phyloP scores from a whole-genome alignment of 495 filamentous ascomycete genomes.

The Pyronema domesticum region DNA sequence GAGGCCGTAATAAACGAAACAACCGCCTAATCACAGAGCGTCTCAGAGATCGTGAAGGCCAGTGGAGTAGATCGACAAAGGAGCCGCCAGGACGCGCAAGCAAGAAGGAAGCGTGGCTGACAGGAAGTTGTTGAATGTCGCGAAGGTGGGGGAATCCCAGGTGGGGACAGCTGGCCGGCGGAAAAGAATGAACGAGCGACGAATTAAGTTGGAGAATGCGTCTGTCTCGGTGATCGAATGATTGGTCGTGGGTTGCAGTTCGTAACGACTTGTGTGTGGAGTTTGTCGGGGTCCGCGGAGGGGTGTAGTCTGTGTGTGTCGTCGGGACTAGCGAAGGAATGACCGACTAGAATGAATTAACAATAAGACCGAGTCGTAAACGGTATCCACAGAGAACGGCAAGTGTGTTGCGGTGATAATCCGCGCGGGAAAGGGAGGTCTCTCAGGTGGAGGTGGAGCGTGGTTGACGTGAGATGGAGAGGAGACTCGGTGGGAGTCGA shows the following conservation, averaged over 20 bases:
- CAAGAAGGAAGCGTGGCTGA: background rate
- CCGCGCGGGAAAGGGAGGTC: background rate
- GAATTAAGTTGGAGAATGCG: background rate
- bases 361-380: background rate
- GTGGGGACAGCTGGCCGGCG: background rate
- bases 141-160: background rate
- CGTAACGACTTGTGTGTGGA: background rate
- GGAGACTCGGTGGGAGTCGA: background rate
- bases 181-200: constrained; percentile 2
- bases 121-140: background rate
- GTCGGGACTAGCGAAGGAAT: background rate
- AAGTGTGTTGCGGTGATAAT: background rate
- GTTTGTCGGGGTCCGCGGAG: background rate
- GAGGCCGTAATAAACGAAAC: background rate
- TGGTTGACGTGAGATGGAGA: background rate
- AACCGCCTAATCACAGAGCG: background rate
- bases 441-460: background rate
- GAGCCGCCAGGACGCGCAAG: background rate
- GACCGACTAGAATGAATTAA: background rate
- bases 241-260: background rate
- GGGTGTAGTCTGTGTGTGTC: background rate
- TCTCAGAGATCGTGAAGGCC: background rate
- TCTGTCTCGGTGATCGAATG: background rate
- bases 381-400: background rate
- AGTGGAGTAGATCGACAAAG: background rate